Base-by-base conservation (phyloP, 179 eudicot genomes). In the Beta corolliflora region DNA sequence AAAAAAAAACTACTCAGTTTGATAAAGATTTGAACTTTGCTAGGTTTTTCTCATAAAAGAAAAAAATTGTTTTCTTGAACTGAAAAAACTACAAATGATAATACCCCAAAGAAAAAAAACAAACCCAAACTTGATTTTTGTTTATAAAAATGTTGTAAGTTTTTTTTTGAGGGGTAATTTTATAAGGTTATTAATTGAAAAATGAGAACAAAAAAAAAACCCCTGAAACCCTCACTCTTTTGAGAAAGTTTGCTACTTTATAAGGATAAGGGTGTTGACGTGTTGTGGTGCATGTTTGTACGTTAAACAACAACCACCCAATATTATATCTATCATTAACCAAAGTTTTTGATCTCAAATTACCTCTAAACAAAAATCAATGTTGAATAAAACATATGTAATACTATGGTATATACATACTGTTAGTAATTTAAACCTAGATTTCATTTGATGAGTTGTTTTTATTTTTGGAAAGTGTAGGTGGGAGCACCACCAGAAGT, bases 401-500 rank as follows among this genome's bases (percentile, higher is more conserved):
- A 36, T 36, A 36, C 41, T 36, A 36, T 36, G 41, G 41, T 36
- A 36, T 36, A 36, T 36, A 36, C 4, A 36, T 36, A 36, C 41
- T 36, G 3, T 36, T 36, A 36, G 41, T 36, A 36, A 2, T 36
- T 36, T 36, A 2, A 36, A 36, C 41, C 3, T 36, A 3, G 41
- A 36, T 36, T 36, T 36, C 4, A 36, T 36, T 36, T 36, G 41
- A 36, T 36, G 4, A 2, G 41, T 36, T 36, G 41, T 36, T 36
- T 36, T 29, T 2, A 36, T 36, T 36, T 50, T 19, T 11, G 4
- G 48, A 19, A 15, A 52, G 61, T 80, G 80, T 85, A 96, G 99
- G 97, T 96, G 59, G 99, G 99, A 44, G 99, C 99, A 44, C 99
- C 99, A 31, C 89, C 92, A 11, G 98, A 96, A 81, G 93, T 94